Evolutionary conservation across 164 flowering plant genomes (phyloP).

Genomic region (Stephania yunnanensis): DNA sequence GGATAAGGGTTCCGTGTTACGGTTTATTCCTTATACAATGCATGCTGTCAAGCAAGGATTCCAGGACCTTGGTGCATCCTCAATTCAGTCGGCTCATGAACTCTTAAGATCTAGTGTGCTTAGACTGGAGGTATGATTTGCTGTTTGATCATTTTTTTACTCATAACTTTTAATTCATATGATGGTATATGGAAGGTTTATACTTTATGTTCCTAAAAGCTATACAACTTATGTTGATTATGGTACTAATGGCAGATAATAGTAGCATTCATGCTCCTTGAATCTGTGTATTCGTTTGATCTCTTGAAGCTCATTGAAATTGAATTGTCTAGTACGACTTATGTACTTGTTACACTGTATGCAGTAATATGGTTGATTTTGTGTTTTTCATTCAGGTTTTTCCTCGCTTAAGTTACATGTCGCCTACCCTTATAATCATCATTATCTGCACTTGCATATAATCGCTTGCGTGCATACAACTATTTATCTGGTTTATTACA

Average conservation of each 20-base stretch:
- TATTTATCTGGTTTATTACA: background rate
- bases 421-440: no score
- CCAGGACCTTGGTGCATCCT: conserved; percentile 89
- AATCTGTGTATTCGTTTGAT: no score
- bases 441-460: no score
- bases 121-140: conserved; percentile 70
- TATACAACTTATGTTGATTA: background rate
- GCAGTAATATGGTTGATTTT: no score
- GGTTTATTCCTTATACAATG: conserved; percentile 79
- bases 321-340: no score
- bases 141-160: background rate
- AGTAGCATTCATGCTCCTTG: no score
- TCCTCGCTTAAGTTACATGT: no score
- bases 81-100: conserved; percentile 66
- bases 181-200: background rate
- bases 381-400: no score
- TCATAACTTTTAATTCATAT: background rate
- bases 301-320: no score
- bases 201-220: background rate
- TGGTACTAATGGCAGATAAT: no score
- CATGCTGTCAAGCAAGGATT: conserved; percentile 97
- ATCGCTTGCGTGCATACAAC: no score
- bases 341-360: no score
- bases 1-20: conserved; percentile 83
- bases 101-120: conserved; percentile 52